These are phyloP conservation scores for Talaromyces sp. DNA, from an alignment of 2,329 filamentous ascomycete species.

Conservation along the genomic window DNA sequence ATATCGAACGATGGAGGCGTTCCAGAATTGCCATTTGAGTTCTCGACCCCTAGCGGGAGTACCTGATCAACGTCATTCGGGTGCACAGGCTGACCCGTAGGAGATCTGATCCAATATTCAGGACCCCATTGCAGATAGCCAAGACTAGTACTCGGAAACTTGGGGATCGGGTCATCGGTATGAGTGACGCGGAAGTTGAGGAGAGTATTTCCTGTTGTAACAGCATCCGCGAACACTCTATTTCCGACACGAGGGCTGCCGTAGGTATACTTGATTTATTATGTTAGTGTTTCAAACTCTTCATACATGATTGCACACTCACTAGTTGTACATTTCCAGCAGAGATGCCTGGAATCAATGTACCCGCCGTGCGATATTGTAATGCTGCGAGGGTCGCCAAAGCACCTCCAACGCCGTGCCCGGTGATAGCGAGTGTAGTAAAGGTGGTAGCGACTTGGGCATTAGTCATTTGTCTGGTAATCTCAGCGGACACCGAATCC, in stretches of 20 bases:
- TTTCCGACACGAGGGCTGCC: slow-evolving; percentile 45
- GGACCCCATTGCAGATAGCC: slow-evolving; percentile 38
- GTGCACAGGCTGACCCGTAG: slow-evolving; percentile 28
- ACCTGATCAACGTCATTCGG: slow-evolving; percentile 32
- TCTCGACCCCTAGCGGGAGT: slow-evolving; percentile 27
- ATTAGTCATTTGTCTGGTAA: slow-evolving; percentile 35
- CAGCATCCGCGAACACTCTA: slow-evolving; percentile 34
- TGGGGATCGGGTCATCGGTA: slow-evolving; percentile 37
- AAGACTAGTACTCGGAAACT: slow-evolving; percentile 32
- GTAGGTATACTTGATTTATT: slow-evolving; percentile 38
- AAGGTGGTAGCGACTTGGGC: slow-evolving; percentile 38
- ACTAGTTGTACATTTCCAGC: background rate
- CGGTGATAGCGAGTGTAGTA: slow-evolving; percentile 40
- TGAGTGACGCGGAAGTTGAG: slow-evolving; percentile 39
- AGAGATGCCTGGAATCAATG: slow-evolving; percentile 25
- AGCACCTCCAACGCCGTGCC: slow-evolving; percentile 49
- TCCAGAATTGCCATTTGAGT: slow-evolving; percentile 35
- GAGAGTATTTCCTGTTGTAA: slow-evolving; percentile 29
- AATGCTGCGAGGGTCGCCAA: slow-evolving; percentile 46
- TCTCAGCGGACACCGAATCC: slow-evolving; percentile 29
- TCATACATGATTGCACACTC: no score
- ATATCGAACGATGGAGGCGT: slow-evolving; percentile 23
- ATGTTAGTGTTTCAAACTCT: background rate
- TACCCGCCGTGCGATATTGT: slow-evolving; percentile 33
- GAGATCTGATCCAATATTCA: slow-evolving; percentile 41